Evolutionary conservation across 345 rosid species (phyloP).

Genomic region (Eucalyptus lansdowneana): DNA sequence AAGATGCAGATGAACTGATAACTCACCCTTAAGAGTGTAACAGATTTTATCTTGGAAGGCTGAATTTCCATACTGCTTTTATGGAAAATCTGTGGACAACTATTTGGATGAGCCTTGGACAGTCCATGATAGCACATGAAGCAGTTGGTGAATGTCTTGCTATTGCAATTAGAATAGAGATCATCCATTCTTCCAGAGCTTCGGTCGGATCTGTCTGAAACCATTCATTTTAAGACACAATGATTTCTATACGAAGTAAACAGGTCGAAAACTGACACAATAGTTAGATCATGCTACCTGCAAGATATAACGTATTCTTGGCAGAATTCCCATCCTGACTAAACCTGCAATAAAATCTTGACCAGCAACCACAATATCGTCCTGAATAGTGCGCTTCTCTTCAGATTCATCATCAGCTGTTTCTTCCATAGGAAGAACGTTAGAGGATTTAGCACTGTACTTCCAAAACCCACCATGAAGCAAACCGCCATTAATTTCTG

Average conservation of each 20-base stretch:
- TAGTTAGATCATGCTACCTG: conserved; percentile 34
- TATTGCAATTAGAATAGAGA: conserved; percentile 55
- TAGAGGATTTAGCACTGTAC: conserved; percentile 80
- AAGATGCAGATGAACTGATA: no score
- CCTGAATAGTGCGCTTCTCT: conserved; percentile 64
- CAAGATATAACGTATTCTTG: conserved; percentile 55
- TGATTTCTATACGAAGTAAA: background rate
- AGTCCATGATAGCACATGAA: conserved; percentile 60
- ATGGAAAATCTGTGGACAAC: conserved; percentile 46
- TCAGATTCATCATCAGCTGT: conserved; percentile 37
- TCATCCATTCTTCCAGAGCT: conserved; percentile 45
- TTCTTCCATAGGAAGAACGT: conserved; percentile 34
- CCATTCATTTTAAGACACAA: background rate
- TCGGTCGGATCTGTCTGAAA: conserved; percentile 46
- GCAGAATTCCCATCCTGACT: conserved; percentile 82
- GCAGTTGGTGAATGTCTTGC: conserved; percentile 88
- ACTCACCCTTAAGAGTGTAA: no score
- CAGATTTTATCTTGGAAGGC: no score
- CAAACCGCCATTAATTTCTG: conserved; percentile 62
- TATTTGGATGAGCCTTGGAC: conserved; percentile 52
- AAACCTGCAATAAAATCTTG: conserved; percentile 95
- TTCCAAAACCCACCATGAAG: conserved; percentile 89
- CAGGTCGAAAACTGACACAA: background rate
- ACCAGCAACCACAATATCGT: conserved; percentile 69
- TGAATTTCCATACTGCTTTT: no score